These are phyloP conservation scores for Saturnispora galanensis DNA, from an alignment of 805 yeast genomes.

Conservation along the genomic window DNA sequence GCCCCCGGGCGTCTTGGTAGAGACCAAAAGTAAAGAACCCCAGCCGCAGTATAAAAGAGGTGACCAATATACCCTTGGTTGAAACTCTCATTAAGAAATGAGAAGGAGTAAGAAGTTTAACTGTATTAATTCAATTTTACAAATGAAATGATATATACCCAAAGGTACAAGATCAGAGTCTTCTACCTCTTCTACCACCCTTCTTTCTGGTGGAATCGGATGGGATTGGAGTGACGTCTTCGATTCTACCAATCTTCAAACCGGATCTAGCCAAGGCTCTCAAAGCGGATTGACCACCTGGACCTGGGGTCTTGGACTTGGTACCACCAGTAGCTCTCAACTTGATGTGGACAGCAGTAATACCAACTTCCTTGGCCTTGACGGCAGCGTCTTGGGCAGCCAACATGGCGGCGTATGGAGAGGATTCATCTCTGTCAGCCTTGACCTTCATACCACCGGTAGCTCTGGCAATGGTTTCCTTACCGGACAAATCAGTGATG, in stretches of 20 bases:
- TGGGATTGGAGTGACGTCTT: slow-evolving; percentile 99
- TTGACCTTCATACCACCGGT: slow-evolving; percentile 99
- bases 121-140: background rate
- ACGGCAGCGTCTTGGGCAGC: slow-evolving; percentile 99
- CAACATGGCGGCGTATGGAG: slow-evolving; percentile 99
- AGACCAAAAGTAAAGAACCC: slow-evolving; percentile 69
- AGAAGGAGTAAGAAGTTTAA: background rate
- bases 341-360: slow-evolving; percentile 98
- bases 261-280: slow-evolving; percentile 99
- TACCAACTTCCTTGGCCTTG: slow-evolving; percentile 99
- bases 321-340: slow-evolving; percentile 99
- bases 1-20: slow-evolving; percentile 74
- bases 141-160: slow-evolving; percentile 8
- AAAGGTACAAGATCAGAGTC: slow-evolving; percentile 41
- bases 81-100: no score
- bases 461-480: slow-evolving; percentile 99
- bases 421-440: slow-evolving; percentile 99
- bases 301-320: slow-evolving; percentile 99
- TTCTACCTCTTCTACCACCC: slow-evolving; percentile 99
- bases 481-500: slow-evolving; percentile 98
- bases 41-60: slow-evolving; percentile 34
- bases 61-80: slow-evolving; percentile 6
- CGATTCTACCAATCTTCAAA: slow-evolving; percentile 98
- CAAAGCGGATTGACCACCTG: slow-evolving; percentile 99
- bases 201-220: slow-evolving; percentile 99